phyloP scores from a whole-genome alignment of 2,329 filamentous ascomycete species.

The Fusarium chuoi region DNA sequence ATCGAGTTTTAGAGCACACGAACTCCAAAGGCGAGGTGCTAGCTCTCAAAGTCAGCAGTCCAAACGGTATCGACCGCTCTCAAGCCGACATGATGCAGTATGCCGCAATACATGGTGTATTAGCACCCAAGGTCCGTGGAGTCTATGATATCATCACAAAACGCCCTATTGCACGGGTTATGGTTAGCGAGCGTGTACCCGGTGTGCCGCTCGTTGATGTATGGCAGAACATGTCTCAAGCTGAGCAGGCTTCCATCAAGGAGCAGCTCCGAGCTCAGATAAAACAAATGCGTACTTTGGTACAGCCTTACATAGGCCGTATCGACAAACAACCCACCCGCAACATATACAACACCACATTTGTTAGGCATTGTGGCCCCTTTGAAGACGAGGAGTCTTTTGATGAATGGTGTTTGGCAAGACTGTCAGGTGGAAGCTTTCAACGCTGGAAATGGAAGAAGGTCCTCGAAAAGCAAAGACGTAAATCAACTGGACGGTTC shows the following conservation, averaged over 20 bases:
- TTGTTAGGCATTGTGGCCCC: background rate
- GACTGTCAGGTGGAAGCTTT: background rate
- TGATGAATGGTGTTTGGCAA: background rate
- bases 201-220: background rate
- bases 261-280: background rate
- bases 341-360: background rate
- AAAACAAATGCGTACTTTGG: background rate
- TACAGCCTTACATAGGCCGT: background rate
- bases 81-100: constrained; percentile 5
- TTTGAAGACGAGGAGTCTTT: background rate
- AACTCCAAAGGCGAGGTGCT: background rate
- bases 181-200: background rate
- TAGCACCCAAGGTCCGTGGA: background rate
- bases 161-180: background rate
- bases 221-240: background rate
- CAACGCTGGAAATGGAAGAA: constrained; percentile 1
- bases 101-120: background rate
- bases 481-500: background rate
- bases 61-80: background rate
- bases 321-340: background rate
- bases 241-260: background rate
- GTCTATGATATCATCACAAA: background rate
- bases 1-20: background rate
- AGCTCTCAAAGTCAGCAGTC: background rate
- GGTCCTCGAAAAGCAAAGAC: background rate